A percentile compares a stretch with the other conserved stretches of the same genome.
phyloP scores from a whole-genome alignment of 202 grass and related monocot species.

The Hordeum pubiflorum region DNA sequence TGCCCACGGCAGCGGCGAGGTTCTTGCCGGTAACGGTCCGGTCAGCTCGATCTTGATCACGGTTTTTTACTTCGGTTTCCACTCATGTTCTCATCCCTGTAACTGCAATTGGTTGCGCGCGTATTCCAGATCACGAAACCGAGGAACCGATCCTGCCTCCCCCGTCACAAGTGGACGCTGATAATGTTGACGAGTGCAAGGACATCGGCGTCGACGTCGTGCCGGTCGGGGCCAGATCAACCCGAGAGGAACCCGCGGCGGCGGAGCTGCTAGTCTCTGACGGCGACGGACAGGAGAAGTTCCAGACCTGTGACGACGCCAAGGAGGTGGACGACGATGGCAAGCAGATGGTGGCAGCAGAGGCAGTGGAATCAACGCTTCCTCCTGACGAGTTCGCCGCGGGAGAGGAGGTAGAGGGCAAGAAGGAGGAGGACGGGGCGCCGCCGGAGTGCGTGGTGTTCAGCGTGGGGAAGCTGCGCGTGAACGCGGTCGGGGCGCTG shows the following conservation, averaged over 20 bases:
- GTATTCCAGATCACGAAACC: constrained; percentile 16
- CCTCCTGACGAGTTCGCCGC: background rate
- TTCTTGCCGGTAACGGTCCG: constrained; percentile 16
- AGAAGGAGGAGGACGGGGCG: background rate
- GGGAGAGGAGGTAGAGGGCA: background rate
- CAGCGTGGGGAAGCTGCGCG: constrained; percentile 48
- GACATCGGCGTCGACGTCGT: constrained; percentile 39
- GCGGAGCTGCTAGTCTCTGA: background rate
- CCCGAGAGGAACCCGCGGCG: background rate
- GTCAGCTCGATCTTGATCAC: background rate
- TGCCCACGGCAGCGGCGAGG: background rate
- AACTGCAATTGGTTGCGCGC: background rate
- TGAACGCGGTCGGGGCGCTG: constrained; percentile 54
- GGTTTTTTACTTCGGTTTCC: background rate
- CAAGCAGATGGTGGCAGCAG: background rate
- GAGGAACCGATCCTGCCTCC: background rate
- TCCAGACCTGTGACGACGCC: background rate
- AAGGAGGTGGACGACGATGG: background rate
- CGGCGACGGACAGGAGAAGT: background rate
- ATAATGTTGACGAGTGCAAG: constrained; percentile 29
- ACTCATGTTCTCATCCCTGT: background rate
- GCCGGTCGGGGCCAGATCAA: background rate
- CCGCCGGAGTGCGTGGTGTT: constrained; percentile 26
- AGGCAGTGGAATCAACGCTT: background rate
- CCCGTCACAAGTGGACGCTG: background rate